Percentiles rank a stretch among this genome's conserved stretches.
These are phyloP conservation scores for Teratosphaeria pseudoeucalypti DNA, from an alignment of 2,329 filamentous ascomycete genomes.

Conservation along the genomic window DNA sequence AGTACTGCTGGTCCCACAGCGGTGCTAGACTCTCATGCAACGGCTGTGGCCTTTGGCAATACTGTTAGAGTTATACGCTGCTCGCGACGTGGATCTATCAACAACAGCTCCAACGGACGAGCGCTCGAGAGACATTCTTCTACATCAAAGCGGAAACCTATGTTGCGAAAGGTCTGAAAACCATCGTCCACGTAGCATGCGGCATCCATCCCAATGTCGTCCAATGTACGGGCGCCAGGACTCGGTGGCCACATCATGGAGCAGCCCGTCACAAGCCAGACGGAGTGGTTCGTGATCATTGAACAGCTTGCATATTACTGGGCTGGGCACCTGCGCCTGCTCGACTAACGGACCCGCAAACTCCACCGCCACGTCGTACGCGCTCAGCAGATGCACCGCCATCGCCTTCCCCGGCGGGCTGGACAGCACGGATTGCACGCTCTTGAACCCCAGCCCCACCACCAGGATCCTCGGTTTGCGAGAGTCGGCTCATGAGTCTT, in stretches of 20 bases:
- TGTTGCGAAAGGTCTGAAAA: constrained; percentile 1
- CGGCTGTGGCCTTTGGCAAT: constrained; percentile 63
- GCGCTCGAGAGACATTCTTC: constrained; percentile 8
- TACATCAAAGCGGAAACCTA: constrained; percentile 2
- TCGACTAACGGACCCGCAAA: not conserved
- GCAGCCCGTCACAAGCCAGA: too few species aligned
- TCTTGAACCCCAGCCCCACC: not conserved
- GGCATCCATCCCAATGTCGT: not conserved
- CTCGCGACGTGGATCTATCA: constrained; percentile 9
- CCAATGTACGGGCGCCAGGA: too few species aligned
- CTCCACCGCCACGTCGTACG: not conserved
- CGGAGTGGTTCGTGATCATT: too few species aligned
- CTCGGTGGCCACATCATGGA: too few species aligned
- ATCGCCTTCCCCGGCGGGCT: not conserved
- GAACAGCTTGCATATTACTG: too few species aligned
- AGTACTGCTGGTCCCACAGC: constrained; percentile 55
- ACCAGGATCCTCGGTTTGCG: not conserved
- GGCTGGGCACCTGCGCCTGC: not conserved
- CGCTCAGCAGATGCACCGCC: not conserved
- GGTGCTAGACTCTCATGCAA: constrained; percentile 51
- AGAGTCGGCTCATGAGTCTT: not conserved
- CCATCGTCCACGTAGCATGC: not conserved
- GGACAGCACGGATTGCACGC: not conserved
- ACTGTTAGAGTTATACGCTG: constrained; percentile 55
- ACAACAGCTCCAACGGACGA: constrained; percentile 4